phyloP scores from a whole-genome alignment of 768 basidiomycete species.

The Phylloporus sp. region DNA sequence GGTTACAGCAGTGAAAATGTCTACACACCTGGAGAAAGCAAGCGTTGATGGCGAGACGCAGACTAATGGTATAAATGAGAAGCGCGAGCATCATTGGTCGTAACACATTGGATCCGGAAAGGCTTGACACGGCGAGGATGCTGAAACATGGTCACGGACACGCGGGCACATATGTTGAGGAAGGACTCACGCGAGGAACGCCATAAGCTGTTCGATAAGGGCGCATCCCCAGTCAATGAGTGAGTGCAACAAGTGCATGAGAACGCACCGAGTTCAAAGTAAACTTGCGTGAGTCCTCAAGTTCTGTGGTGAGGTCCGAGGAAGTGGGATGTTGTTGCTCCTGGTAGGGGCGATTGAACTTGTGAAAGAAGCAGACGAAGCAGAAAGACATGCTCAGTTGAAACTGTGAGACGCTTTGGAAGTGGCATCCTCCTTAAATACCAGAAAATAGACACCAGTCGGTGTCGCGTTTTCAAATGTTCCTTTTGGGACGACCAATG shows the following conservation, averaged over 20 bases:
- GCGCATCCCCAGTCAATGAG: no score
- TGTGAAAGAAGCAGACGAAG: not conserved
- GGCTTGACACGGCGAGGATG: conserved; percentile 9
- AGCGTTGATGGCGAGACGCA: conserved; percentile 9
- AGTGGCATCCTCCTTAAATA: no score
- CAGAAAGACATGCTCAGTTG: conserved; percentile 8
- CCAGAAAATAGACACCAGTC: no score
- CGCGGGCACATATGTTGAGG: no score
- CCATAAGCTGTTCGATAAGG: conserved; percentile 2
- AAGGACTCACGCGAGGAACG: conserved; percentile 17
- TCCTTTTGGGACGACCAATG: no score
- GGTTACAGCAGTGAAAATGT: not conserved
- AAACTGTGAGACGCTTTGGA: no score
- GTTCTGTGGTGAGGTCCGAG: conserved; percentile 1
- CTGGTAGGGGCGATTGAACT: not conserved
- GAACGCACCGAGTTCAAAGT: conserved; percentile 14
- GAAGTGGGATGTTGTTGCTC: not conserved
- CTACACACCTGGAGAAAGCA: conserved; percentile 12
- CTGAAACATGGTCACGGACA: not conserved
- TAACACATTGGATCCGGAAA: conserved; percentile 7
- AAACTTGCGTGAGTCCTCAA: conserved; percentile 14
- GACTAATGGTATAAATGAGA: conserved; percentile 23
- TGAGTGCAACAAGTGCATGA: not conserved
- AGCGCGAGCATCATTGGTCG: conserved; percentile 9
- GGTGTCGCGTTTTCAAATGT: no score